phyloP scores from a whole-genome alignment of 371 early-diverging fungal genomes.

The Mortierella sp. region DNA sequence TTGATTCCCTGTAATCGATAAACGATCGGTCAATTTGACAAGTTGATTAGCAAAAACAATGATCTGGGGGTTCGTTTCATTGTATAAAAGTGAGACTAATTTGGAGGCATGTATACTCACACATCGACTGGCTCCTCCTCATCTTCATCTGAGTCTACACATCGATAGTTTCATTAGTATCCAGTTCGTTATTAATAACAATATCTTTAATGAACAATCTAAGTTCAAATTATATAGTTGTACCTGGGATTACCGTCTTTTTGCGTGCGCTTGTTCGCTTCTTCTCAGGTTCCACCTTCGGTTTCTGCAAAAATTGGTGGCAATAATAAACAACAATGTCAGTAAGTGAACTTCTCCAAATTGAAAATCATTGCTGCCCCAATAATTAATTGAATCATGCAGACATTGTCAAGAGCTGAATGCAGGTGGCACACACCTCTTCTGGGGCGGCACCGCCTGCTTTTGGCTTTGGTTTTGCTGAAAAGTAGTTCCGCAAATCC shows the following conservation, averaged over 20 bases:
- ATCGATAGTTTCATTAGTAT: neutral
- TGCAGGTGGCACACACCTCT: slow-evolving; percentile 13
- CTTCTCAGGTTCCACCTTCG: slow-evolving; percentile 36
- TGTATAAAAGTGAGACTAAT: neutral
- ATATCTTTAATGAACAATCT: neutral
- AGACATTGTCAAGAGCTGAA: neutral
- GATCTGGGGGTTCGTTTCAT: neutral
- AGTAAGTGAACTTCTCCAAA: neutral
- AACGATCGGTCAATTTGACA: neutral
- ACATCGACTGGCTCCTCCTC: slow-evolving; percentile 32
- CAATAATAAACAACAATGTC: slow-evolving; percentile 29
- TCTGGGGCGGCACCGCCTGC: slow-evolving; percentile 11
- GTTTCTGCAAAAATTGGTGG: slow-evolving; percentile 52
- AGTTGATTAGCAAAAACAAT: neutral
- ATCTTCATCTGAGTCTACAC: slow-evolving; percentile 46
- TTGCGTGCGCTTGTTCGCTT: slow-evolving; percentile 21
- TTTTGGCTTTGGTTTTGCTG: slow-evolving; percentile 33
- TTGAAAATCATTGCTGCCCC: neutral
- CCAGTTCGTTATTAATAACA: too few relatives aligned
- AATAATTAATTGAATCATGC: neutral
- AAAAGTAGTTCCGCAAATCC: slow-evolving; percentile 56
- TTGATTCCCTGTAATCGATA: slow-evolving; percentile 37
- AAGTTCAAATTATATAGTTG: neutral
- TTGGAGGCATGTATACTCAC: slow-evolving; percentile 15
- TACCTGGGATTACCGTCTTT: slow-evolving; percentile 44